Evolutionary conservation across 1,139 yeast species (phyloP).

Genomic region (Geotrichum australiense): DNA sequence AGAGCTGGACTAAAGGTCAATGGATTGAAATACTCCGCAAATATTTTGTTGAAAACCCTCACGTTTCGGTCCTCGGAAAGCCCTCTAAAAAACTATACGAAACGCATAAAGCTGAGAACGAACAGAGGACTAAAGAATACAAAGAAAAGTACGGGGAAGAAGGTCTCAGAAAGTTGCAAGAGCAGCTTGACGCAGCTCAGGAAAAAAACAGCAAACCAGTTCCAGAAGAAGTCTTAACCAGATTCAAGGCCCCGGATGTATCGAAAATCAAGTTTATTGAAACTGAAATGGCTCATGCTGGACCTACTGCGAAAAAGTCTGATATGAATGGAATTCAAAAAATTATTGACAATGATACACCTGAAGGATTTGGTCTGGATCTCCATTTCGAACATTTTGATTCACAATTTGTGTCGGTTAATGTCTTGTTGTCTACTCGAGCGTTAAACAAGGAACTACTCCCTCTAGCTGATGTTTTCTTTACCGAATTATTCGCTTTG

Average conservation of each 20-base stretch:
- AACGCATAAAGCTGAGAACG: slow-evolving; percentile 45
- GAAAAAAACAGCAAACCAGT: slow-evolving; percentile 63
- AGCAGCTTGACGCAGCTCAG: slow-evolving; percentile 55
- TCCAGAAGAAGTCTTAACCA: slow-evolving; percentile 56
- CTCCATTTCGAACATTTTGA: slow-evolving; percentile 73
- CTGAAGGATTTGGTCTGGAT: slow-evolving; percentile 54
- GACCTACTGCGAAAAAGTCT: slow-evolving; percentile 29
- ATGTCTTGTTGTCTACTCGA: slow-evolving; percentile 57
- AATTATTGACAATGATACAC: slow-evolving; percentile 33
- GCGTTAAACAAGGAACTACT: slow-evolving; percentile 51
- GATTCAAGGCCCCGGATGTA: slow-evolving; percentile 69
- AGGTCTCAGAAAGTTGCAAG: slow-evolving; percentile 51
- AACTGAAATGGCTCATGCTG: slow-evolving; percentile 56
- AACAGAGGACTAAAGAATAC: slow-evolving; percentile 45
- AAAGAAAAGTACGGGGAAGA: slow-evolving; percentile 48
- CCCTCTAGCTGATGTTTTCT: slow-evolving; percentile 55
- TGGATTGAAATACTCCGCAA: slow-evolving; percentile 57
- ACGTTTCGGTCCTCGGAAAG: slow-evolving; percentile 64
- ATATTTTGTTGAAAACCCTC: slow-evolving; percentile 56
- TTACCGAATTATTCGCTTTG: slow-evolving; percentile 61
- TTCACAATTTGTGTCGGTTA: slow-evolving; percentile 73
- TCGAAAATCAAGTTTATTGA: slow-evolving; percentile 63
- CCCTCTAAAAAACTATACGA: slow-evolving; percentile 67
- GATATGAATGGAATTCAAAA: slow-evolving; percentile 26
- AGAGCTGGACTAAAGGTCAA: slow-evolving; percentile 53